Percentiles rank a stretch among this genome's conserved stretches.
Evolutionary conservation across 805 yeast species (phyloP).

Genomic region (Yamadazyma nakazawae): DNA sequence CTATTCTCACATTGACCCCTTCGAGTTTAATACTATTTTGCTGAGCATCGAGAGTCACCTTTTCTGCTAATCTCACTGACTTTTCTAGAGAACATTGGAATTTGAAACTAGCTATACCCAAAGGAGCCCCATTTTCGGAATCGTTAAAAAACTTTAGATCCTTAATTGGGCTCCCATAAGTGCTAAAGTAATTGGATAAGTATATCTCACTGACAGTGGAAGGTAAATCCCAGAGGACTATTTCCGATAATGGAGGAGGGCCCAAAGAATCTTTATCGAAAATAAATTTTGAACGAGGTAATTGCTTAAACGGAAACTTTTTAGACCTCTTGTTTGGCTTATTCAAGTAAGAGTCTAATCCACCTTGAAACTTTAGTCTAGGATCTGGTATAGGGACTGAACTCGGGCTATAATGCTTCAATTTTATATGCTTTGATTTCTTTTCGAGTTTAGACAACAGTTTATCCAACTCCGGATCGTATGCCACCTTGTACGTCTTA

Average conservation of each 20-base stretch:
- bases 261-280: constrained; percentile 76
- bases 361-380: constrained; percentile 22
- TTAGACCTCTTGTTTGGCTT: constrained; percentile 39
- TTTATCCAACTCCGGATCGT: constrained; percentile 47
- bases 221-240: constrained; percentile 68
- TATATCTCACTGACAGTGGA: constrained; percentile 46
- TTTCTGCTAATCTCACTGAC: constrained; percentile 36
- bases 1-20: constrained; percentile 52
- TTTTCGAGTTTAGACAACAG: constrained; percentile 29
- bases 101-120: constrained; percentile 65
- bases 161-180: constrained; percentile 59
- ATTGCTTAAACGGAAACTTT: constrained; percentile 40
- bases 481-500: constrained; percentile 43
- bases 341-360: constrained; percentile 25
- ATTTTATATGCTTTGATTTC: constrained; percentile 35
- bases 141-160: constrained; percentile 61
- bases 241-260: constrained; percentile 65
- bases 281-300: constrained; percentile 40
- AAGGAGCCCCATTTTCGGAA: constrained; percentile 72
- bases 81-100: constrained; percentile 56
- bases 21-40: constrained; percentile 42
- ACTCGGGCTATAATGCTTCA: constrained; percentile 29
- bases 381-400: constrained; percentile 37
- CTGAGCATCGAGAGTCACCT: constrained; percentile 25
- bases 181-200: constrained; percentile 49